Base-by-base conservation (phyloP, 108 stramenopile genomes). In the Mediolabrus comicus region DNA sequence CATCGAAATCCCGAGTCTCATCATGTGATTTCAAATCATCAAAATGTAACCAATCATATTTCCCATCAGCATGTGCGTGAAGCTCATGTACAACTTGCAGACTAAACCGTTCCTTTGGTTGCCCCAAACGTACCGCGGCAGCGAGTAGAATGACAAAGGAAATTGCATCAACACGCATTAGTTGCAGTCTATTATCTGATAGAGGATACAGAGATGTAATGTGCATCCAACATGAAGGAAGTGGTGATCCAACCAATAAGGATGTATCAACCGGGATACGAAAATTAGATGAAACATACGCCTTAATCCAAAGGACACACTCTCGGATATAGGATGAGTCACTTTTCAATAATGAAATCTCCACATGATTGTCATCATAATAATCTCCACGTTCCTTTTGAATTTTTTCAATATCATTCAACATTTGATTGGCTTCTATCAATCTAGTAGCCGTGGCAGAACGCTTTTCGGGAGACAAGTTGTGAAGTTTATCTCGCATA, bases 81-180 rank as follows among this genome's bases (percentile, higher is more conserved):
- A 66, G 53, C 53, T 66, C 65, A 57, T 66, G 65, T 2, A 66
- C 65, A 38, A 66, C 22, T 17, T 32, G 60, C 8, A 61, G 14
- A 61, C 60, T 61, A 26, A 61, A 24, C 7, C 60, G 3, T 9
- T 39, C 60, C 11, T 24, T 3, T 31, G 27, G 29, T 5, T 2
- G 22, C 4, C 16, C 16, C 33, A 54, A 24, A 28, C 55, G 32
- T 1, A 66, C 26, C 53, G 65, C 65, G n/a, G 65, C 55, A 32
- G 24, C 28, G 2, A 66, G 25, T 22, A 66, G 10, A 9, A 66
- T 66, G n/a, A 66, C 65, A 34, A 56, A 66, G 31, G 7, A 9
- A 4, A 57, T 4, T 19, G 65, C 65, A 32, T 57, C 65, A 4
- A 66, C 32, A 24, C 51, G 19, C 31, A 16, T 66, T 3, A 66